Conservation (phyloP, 2,329 filamentous ascomycete genomes). For the Coniella lustricola region DNA sequence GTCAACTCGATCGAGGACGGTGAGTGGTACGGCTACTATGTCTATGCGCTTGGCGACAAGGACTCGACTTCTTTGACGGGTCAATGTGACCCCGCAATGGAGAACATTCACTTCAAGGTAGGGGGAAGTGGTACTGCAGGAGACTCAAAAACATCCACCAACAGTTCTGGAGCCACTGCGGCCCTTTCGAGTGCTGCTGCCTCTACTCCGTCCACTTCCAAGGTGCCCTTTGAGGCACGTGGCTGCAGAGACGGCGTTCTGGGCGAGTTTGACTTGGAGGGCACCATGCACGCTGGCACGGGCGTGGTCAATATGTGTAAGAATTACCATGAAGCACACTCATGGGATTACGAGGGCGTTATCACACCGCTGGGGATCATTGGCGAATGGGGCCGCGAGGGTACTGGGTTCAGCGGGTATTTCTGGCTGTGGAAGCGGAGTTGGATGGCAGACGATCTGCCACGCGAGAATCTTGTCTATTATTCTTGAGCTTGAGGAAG, state of each 20-base stretch:
- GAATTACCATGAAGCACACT: constrained; percentile 12
- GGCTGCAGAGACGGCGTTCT: constrained; percentile 14
- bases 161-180: background rate
- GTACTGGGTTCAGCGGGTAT: constrained; percentile 11
- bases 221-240: constrained; percentile 12
- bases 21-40: constrained; percentile 17
- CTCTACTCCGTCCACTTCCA: background rate
- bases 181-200: background rate
- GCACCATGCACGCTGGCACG: constrained; percentile 6
- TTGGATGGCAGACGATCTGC: constrained; percentile 12
- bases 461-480: constrained; percentile 9
- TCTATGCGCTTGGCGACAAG: constrained; percentile 11
- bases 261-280: constrained; percentile 14
- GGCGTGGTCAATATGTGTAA: constrained; percentile 14
- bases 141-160: background rate
- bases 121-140: background rate
- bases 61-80: constrained; percentile 6
- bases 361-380: constrained; percentile 23
- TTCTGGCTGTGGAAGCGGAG: constrained; percentile 17
- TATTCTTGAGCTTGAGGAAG: constrained; percentile 13
- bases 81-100: constrained; percentile 15
- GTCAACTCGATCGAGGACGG: constrained; percentile 14
- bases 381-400: constrained; percentile 23
- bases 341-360: constrained; percentile 16
- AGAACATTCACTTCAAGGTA: constrained; percentile 16